A percentile compares a stretch with the other conserved stretches of the same genome.
Conservation (phyloP, 2,329 filamentous ascomycete genomes). For the Claviceps quebecensis region DNA sequence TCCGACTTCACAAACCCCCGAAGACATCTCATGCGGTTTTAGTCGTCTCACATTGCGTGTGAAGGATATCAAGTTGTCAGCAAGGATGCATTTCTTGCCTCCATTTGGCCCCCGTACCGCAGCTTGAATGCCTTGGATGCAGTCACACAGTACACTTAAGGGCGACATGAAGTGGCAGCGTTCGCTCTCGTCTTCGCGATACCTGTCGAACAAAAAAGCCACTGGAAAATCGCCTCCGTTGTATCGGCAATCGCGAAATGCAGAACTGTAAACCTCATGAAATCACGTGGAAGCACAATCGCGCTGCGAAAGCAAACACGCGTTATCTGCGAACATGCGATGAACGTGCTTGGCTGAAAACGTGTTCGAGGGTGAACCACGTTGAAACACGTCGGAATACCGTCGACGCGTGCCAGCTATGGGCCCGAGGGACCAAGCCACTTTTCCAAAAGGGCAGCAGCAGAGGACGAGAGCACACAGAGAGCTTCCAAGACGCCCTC, state of each 20-base stretch:
- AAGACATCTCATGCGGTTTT: neutral
- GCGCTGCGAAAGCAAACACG: no score
- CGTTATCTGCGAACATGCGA: neutral
- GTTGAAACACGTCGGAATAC: neutral
- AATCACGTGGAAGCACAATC: no score
- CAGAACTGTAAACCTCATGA: neutral
- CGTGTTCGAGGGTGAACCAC: neutral
- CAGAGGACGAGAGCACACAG: neutral
- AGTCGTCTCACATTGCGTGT: no score
- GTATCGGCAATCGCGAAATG: neutral
- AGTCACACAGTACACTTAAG: neutral
- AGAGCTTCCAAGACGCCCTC: no score
- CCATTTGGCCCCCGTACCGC: neutral
- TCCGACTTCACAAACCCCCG: neutral
- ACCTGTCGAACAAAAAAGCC: neutral
- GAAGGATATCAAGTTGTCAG: neutral
- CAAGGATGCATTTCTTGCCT: neutral
- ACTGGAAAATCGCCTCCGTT: neutral
- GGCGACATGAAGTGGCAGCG: neutral
- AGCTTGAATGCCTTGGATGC: neutral
- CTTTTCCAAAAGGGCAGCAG: neutral
- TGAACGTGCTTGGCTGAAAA: neutral
- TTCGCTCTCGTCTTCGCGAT: neutral
- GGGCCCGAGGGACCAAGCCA: neutral
- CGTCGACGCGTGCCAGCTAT: neutral